Base-by-base conservation (phyloP, 2,329 filamentous ascomycete species). In the Ophiostoma triangulosporum region DNA sequence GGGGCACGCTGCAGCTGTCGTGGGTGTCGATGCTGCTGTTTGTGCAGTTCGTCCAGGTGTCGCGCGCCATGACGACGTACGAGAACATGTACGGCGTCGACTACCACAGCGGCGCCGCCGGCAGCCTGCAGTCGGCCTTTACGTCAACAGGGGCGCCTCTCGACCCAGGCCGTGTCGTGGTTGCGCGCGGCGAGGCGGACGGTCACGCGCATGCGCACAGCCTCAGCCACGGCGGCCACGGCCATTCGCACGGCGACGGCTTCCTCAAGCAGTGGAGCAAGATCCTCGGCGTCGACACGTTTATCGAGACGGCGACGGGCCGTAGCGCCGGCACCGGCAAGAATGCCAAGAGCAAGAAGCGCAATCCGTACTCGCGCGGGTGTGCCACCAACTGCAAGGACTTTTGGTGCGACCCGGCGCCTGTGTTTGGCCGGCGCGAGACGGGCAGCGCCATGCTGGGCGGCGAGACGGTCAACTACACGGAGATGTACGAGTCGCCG, bases 1-100 rank as follows among this genome's bases (percentile, higher is more conserved):
- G 93, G 93, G 78, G 78, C 6, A 76, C 78, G 2, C 72, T 96
- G 43, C 94, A 98, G 67, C 77, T 96, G 31, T 84, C 88, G 20
- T 98, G 93, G 93, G 88, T 97, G 3, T 83, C 85, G n/a, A 97
- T 98, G 90, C 81, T 98, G 32, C 76, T 96, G 56, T 85, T 89
- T 59, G 94, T 97, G 5, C 94, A 98, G 65, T 81, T 96, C 51
- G 76, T 96, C 50, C 93, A 98, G 65, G 84, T 98, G 51, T 86
- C 89, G 0, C 83, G 89, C 57, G 94, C 90, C 54, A 84, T 95
- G 73, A 98, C 93, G 1, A 98, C 93, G 0, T 97, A 87, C 68
- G 93, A 98, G 69, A 95, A 90, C 67, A 97, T 98, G 90, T 83
- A 84, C 58, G 85, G 88, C 50, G 77, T 89, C 57, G 77, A 81